Base-by-base conservation (phyloP, 805 yeast species). In the Yamadazyma tumulicola region DNA sequence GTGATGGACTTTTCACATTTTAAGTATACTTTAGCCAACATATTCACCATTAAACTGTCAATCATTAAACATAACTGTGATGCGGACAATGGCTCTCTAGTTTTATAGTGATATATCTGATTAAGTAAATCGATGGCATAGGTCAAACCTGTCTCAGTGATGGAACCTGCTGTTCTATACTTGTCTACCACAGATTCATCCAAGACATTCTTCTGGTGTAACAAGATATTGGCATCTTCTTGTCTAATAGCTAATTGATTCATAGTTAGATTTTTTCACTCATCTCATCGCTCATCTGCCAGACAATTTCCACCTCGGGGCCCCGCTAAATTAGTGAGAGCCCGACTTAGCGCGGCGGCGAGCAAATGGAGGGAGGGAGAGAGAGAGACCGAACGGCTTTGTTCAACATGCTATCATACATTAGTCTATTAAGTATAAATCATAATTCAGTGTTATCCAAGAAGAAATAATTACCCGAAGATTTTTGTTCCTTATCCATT, bases 401-500 rank as follows among this genome's bases (percentile, higher is more conserved):
- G n/a, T n/a, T n/a, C n/a, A n/a, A n/a, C n/a, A n/a, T n/a, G n/a
- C n/a, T n/a, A n/a, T n/a, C n/a, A n/a, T n/a, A n/a, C n/a, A n/a
- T n/a, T n/a, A n/a, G n/a, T n/a, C n/a, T n/a, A n/a, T n/a, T n/a
- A n/a, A n/a, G n/a, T n/a, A 24, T 8, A 6, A 16, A 11, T 37
- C 55, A 66, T 51, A 67, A 64, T 46, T 55, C 69, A 31, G 67
- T 40, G 43, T 67, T 78, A 57, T 91, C 98, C 67, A 93, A 75
- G 79, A 93, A 93, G 81, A 93, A 93, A 72, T 84, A 93, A 74
- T 91, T 89, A 42, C 98, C 98, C 32, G 78, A 57, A 28, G 77
- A 57, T 70, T 93, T 93, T 68, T 93, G 99, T 70, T 93, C 97
- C 69, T 84, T 93, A 67, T 93, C 99, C 96, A 93, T 87, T 74